These are phyloP conservation scores for Sordariomycetes sp. DNA, from an alignment of 2,329 filamentous ascomycete genomes.

Conservation along the genomic window DNA sequence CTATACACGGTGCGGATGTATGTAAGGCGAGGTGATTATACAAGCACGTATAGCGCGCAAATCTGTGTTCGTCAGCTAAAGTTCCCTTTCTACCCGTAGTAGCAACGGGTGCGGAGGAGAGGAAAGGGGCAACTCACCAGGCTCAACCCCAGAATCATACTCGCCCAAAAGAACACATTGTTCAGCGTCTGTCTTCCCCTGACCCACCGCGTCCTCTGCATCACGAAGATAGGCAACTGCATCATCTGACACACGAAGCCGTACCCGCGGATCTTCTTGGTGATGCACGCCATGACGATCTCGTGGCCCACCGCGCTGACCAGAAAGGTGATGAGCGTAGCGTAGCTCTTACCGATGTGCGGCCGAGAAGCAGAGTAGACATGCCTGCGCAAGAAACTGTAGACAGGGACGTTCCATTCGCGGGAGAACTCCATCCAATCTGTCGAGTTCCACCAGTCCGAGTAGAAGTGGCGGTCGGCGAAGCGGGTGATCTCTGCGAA, in stretches of 20 bases:
- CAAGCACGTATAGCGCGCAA: slow-evolving; percentile 43
- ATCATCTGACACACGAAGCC: slow-evolving; percentile 94
- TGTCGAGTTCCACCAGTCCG: slow-evolving; percentile 66
- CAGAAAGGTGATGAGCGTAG: slow-evolving; percentile 85
- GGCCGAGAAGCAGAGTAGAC: slow-evolving; percentile 80
- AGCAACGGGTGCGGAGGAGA: not conserved
- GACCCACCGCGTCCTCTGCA: slow-evolving; percentile 75
- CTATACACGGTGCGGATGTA: too few species aligned
- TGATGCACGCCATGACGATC: slow-evolving; percentile 95
- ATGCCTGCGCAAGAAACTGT: slow-evolving; percentile 89
- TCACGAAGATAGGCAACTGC: slow-evolving; percentile 87
- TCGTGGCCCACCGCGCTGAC: slow-evolving; percentile 87
- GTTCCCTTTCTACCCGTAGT: too few species aligned
- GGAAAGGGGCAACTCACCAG: slow-evolving; percentile 45
- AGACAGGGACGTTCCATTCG: slow-evolving; percentile 97
- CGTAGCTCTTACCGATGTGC: slow-evolving; percentile 65
- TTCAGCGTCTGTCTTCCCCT: slow-evolving; percentile 70
- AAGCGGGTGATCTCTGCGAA: slow-evolving; percentile 93
- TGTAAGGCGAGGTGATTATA: slow-evolving; percentile 17
- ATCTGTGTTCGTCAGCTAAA: slow-evolving; percentile 25
- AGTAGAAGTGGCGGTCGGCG: slow-evolving; percentile 89
- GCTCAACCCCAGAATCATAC: slow-evolving; percentile 79
- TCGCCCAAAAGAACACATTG: slow-evolving; percentile 84
- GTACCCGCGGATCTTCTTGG: slow-evolving; percentile 90
- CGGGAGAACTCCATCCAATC: slow-evolving; percentile 94